phyloP scores from a whole-genome alignment of 2,329 filamentous ascomycete genomes.

The Neonectria sp. region DNA sequence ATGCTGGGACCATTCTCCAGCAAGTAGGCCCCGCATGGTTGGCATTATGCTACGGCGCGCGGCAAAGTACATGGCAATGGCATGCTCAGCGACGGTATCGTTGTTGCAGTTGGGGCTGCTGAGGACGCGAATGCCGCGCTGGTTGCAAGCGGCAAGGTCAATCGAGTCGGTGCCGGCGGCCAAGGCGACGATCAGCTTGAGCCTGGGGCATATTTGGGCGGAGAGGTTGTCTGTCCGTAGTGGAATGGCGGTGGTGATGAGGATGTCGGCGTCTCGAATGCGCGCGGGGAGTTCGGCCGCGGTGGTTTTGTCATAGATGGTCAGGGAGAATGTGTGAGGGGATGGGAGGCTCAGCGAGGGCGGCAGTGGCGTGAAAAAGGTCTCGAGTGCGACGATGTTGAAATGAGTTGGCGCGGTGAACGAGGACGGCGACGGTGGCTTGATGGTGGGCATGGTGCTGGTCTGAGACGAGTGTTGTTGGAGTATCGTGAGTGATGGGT shows the following conservation, averaged over 20 bases:
- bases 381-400: slow-evolving; percentile 33
- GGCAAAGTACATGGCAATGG: slow-evolving; percentile 11
- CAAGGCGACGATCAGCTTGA: slow-evolving; percentile 7
- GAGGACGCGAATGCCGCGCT: slow-evolving; percentile 8
- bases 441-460: not conserved
- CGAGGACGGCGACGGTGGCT: not conserved
- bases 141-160: not conserved
- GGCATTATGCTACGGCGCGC: not conserved
- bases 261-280: slow-evolving; percentile 13
- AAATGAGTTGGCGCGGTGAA: slow-evolving; percentile 14
- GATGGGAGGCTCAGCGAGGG: slow-evolving; percentile 22
- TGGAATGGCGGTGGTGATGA: not conserved
- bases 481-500: too few species aligned
- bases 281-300: not conserved
- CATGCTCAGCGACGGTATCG: slow-evolving; percentile 10
- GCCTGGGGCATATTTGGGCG: not conserved
- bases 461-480: too few species aligned
- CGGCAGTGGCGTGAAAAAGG: slow-evolving; percentile 25
- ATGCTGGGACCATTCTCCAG: not conserved
- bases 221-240: slow-evolving; percentile 5
- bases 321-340: slow-evolving; percentile 26
- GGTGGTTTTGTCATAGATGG: not conserved
- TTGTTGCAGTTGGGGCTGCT: slow-evolving; percentile 12
- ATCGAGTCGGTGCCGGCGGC: slow-evolving; percentile 12
- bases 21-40: slow-evolving; percentile 7